Conservation (phyloP, 2,329 filamentous ascomycete species). For the Cytospora mali region DNA sequence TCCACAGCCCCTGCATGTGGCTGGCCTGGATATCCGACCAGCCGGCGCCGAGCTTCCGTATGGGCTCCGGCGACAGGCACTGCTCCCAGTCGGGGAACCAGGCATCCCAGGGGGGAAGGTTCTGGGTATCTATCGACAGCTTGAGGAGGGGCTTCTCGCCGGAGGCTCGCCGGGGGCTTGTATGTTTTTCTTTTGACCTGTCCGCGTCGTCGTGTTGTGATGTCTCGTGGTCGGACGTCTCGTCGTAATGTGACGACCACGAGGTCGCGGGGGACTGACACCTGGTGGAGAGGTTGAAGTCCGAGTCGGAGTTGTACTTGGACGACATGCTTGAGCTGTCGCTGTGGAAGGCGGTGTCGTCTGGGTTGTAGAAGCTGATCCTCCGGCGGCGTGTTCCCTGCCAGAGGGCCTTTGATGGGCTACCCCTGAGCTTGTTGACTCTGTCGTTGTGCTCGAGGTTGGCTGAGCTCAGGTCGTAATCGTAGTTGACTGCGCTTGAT, state of each 20-base stretch:
- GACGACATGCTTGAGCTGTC: not conserved
- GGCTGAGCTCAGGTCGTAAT: not conserved
- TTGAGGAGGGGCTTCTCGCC: not conserved
- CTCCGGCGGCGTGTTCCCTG: not conserved
- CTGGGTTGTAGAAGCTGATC: not conserved
- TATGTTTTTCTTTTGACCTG: not conserved
- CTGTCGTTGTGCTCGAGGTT: not conserved
- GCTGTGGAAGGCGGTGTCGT: not conserved
- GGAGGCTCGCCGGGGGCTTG: not conserved
- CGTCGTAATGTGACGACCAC: not conserved
- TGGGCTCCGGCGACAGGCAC: not conserved
- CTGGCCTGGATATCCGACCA: not conserved
- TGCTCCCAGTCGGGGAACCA: not conserved
- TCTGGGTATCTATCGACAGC: not conserved
- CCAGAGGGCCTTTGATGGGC: not conserved
- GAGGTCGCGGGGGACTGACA: not conserved
- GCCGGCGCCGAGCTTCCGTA: not conserved
- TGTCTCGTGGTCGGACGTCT: not conserved
- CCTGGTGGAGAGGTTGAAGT: not conserved
- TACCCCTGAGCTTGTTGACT: not conserved
- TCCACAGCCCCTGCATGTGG: not conserved
- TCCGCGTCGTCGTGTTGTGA: not conserved
- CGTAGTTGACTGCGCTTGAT: not conserved
- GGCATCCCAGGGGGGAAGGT: not conserved
- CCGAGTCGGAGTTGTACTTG: not conserved